Percentiles rank a stretch among this genome's conserved stretches.
These are phyloP conservation scores for Quercus cerris DNA, from an alignment of 306 rosid species.

Conservation along the genomic window DNA sequence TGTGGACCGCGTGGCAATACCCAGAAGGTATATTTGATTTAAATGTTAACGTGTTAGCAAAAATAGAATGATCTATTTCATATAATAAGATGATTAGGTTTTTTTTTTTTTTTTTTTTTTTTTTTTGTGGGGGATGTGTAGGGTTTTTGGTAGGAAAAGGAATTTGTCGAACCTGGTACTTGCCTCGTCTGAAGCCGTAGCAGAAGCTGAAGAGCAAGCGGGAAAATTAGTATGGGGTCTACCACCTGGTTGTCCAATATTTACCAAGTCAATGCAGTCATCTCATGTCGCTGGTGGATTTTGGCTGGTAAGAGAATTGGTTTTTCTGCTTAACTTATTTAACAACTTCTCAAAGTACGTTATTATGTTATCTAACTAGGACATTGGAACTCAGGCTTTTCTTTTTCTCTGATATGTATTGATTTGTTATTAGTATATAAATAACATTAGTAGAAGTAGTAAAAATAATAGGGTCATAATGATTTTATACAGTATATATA, in stretches of 20 bases:
- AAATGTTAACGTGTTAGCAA: neutral
- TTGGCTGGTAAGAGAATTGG: constrained; percentile 64
- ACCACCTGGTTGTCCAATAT: constrained; percentile 40
- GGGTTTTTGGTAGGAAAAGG: constrained; percentile 38
- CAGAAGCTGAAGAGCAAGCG: constrained; percentile 54
- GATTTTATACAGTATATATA: no score
- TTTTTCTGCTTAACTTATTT: neutral
- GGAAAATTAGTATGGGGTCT: constrained; percentile 38
- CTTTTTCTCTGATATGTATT: no score
- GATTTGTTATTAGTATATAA: no score
- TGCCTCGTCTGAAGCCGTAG: constrained; percentile 58
- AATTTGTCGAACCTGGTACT: constrained; percentile 55
- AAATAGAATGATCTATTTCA: no score
- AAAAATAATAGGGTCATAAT: no score
- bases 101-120: no score
- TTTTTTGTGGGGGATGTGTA: neutral
- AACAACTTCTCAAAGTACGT: no score
- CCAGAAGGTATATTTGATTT: constrained; percentile 41
- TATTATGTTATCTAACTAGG: no score
- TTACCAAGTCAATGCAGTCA: constrained; percentile 72
- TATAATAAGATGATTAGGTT: no score
- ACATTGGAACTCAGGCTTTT: no score
- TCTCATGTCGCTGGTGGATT: constrained; percentile 85
- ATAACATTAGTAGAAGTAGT: no score
- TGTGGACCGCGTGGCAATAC: constrained; percentile 43